Evolutionary conservation across 2,329 filamentous ascomycete genomes (phyloP), one percentile per base, ranked within the genome.

Genomic region (Cercospora sp.): DNA sequence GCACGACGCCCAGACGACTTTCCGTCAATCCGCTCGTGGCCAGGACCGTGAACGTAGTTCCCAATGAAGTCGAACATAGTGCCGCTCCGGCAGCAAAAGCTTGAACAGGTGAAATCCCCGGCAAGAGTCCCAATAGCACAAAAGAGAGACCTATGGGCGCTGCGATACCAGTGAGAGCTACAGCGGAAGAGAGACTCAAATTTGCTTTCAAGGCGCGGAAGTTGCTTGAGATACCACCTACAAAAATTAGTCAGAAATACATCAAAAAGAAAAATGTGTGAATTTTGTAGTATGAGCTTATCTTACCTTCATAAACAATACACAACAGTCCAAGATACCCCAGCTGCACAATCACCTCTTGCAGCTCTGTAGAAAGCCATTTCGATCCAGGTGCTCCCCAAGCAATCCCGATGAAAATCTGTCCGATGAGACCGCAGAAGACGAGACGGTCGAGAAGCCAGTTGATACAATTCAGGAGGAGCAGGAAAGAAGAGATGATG

Each of bases 261-360:
- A 20, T 20, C 20, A 20, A 20, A 20, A 20, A 20, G 20, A 20
- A 20, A 20, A 20, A 20, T 20, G 20, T 20, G 20, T 20, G 20
- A 20, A 20, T 20, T 3, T 20, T 20, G 20, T 20, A 1, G 20
- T 20, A 20, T 20, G 20, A 20, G 20, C 20, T 20, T 20, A 20
- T 20, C 20, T 20, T 20, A 20, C 51, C 53, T 82, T 93, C 89
- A 75, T 88, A 93, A 0, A 93, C 90, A 1, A 93, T 79, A 28
- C 92, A 79, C 6, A 93, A 84, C n/a, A 93, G 77, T 0, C 91
- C 91, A 0, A 93, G 78, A 74, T 93, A 94, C 0, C 91, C 91
- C 1, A 93, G 77, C 68, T 90, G 85, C 23, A 89, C 84, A 30
- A 91, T 81, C 0, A 83, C 82, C 18, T 84, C 74, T 77, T 93